Evolutionary conservation across 352 stramenopile species (phyloP).

Genomic region (Phytophthora sp.): DNA sequence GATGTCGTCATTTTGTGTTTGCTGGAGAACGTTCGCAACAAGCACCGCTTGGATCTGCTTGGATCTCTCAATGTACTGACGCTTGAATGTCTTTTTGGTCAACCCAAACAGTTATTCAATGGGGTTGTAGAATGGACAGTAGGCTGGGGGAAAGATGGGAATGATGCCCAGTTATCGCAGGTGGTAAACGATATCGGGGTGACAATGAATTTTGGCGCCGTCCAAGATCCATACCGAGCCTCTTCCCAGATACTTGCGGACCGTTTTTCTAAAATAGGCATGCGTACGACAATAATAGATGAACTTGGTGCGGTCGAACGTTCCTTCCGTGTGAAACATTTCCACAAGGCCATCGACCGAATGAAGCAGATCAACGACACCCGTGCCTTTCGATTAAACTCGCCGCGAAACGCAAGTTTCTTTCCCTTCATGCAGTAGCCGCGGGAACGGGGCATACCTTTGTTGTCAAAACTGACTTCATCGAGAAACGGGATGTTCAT

Average conservation of each 20-base stretch:
- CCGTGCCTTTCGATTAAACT: conserved; percentile 18
- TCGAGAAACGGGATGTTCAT: conserved; percentile 6
- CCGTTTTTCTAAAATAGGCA: not conserved
- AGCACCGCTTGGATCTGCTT: not conserved
- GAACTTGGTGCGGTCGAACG: not conserved
- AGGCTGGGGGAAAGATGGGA: not conserved
- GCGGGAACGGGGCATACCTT: conserved; percentile 5
- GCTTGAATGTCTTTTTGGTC: not conserved
- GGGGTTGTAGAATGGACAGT: not conserved
- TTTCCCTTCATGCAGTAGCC: conserved; percentile 15
- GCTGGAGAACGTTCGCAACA: not conserved
- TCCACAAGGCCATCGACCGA: not conserved
- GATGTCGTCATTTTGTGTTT: not conserved
- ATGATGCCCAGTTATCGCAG: not conserved
- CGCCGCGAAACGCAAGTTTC: conserved; percentile 10
- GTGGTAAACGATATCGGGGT: not conserved
- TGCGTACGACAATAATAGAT: not conserved
- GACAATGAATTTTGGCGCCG: not conserved
- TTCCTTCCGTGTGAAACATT: not conserved
- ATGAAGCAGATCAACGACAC: conserved; percentile 15
- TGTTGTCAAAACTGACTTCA: conserved; percentile 13
- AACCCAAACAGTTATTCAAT: not conserved
- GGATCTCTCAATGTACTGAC: not conserved
- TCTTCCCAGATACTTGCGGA: not conserved
- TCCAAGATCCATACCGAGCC: not conserved